Evolutionary conservation across 169 alveolate genomes (phyloP), one percentile per base, ranked within the genome.

Genomic region (Theileria annulata): DNA sequence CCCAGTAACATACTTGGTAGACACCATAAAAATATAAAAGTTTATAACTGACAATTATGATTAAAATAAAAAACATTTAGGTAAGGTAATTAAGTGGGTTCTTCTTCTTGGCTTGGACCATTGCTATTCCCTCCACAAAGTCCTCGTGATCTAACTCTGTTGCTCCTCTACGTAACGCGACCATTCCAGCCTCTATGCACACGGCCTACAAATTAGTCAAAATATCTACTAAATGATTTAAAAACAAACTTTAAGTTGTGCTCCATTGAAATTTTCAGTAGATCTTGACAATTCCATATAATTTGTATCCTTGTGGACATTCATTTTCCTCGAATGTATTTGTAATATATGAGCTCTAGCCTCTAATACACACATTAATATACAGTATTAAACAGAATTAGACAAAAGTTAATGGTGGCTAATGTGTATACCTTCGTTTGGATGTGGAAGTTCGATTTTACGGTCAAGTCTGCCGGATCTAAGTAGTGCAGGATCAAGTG

Each of bases 151-250:
- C 96, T 42, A 98, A 88, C 83, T 95, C 96, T 21, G 98, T 94
- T 35, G 99, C 99, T 17, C 99, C 98, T 84, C 99, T 92, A 66
- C 98, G 94, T 21, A 96, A 86, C 19, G 99, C 99, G 56, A 96
- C 94, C 99, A 97, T 98, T 42, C 99, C 99, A 13, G 99, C 99
- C 87, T 97, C 99, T 25, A 96, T 98, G 77, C 99, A 98, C 15
- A 97, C 99, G 2, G 99, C 99, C 71, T 62, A 27, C 47, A 27
- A 1, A n/a, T 10, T 56, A 10, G 10, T 27, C 5, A 8, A 62
- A 28, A 3, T 23, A 19, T n/a, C 27, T 30, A 21, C 5, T 21
- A 62, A 21, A 19, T n/a, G 4, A 17, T 3, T 17, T 54, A n/a
- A 54, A 47, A 47, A 47, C 56, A 47, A 9, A 69, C 76, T 85